A percentile compares a stretch with the other conserved stretches of the same genome.
Evolutionary conservation across 148 eudicot genomes (phyloP).

Genomic region (Cornus kousa): DNA sequence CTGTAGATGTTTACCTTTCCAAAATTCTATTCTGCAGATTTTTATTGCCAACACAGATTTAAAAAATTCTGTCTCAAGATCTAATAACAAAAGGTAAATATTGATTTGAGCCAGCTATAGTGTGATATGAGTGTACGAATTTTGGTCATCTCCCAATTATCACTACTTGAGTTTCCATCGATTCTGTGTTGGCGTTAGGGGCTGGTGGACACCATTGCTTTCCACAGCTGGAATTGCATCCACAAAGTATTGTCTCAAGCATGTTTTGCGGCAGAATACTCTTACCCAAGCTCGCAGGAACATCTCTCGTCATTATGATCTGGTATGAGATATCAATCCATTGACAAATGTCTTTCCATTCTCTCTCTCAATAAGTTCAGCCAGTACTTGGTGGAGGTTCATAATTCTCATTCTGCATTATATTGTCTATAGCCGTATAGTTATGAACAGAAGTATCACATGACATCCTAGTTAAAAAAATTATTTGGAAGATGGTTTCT

Average conservation of each 20-base stretch:
- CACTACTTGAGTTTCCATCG: neutral
- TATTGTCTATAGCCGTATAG: neutral
- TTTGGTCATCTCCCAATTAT: neutral
- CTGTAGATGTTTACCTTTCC: constrained; percentile 4
- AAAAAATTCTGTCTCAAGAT: constrained; percentile 33
- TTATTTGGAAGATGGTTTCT: neutral
- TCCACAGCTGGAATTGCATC: constrained; percentile 79
- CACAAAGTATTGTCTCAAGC: constrained; percentile 81
- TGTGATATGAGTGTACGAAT: neutral
- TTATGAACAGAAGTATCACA: neutral
- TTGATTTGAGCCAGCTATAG: neutral
- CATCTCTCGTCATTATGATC: constrained; percentile 93
- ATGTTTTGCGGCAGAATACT: constrained; percentile 71
- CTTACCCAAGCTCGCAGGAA: constrained; percentile 89
- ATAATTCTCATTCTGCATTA: neutral
- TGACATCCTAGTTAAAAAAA: neutral
- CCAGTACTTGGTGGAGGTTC: neutral
- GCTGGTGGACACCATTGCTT: constrained; percentile 98
- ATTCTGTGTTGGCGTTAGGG: constrained; percentile 41
- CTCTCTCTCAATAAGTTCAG: neutral
- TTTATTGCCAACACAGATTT: constrained; percentile 69
- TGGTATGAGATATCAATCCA: constrained; percentile 39
- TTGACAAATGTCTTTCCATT: neutral
- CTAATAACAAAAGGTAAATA: constrained; percentile 45
- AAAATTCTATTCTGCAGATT: constrained; percentile 41